Percentiles rank a stretch among this genome's conserved stretches.
These are phyloP conservation scores for Amanita polypyramis DNA, from an alignment of 768 basidiomycete species.

Conservation along the genomic window DNA sequence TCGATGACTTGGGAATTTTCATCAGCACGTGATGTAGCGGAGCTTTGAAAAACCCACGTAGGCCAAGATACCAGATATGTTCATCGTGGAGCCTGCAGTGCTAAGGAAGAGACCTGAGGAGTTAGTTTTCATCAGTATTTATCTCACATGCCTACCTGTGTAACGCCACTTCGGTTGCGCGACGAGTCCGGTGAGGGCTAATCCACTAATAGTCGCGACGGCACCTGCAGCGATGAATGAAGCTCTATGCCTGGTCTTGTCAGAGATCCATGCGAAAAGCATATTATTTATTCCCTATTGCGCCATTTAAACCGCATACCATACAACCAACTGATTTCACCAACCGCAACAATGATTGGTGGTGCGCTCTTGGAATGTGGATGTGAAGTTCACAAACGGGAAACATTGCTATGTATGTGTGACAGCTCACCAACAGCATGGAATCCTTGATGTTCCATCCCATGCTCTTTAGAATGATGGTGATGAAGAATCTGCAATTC, in stretches of 20 bases:
- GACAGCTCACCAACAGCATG: conserved; percentile 26
- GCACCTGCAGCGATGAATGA: conserved; percentile 32
- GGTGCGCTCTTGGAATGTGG: conserved; percentile 30
- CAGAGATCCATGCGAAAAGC: conserved; percentile 37
- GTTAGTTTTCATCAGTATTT: neutral
- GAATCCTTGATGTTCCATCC: conserved; percentile 34
- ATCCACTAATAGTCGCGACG: conserved; percentile 29
- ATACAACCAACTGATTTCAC: conserved; percentile 11
- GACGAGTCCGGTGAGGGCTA: conserved; percentile 30
- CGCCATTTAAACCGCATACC: conserved; percentile 7
- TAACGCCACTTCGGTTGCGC: conserved; percentile 28
- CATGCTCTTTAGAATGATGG: conserved; percentile 37
- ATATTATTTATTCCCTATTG: conserved; percentile 27
- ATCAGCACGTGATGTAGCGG: neutral
- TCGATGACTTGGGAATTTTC: conserved; percentile 27
- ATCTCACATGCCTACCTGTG: conserved; percentile 20
- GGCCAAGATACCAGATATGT: conserved; percentile 37
- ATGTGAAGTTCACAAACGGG: too few species aligned
- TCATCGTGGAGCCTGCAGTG: conserved; percentile 34
- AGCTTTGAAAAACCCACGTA: conserved; percentile 26
- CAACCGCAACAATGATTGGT: conserved; percentile 36
- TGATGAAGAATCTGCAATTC: conserved; percentile 29
- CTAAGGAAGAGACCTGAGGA: conserved; percentile 32
- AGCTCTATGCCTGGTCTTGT: conserved; percentile 31
- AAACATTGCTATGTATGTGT: too few species aligned